Evolutionary conservation across 257 asterid species (phyloP).

Genomic region (Nicotiana knightiana): DNA sequence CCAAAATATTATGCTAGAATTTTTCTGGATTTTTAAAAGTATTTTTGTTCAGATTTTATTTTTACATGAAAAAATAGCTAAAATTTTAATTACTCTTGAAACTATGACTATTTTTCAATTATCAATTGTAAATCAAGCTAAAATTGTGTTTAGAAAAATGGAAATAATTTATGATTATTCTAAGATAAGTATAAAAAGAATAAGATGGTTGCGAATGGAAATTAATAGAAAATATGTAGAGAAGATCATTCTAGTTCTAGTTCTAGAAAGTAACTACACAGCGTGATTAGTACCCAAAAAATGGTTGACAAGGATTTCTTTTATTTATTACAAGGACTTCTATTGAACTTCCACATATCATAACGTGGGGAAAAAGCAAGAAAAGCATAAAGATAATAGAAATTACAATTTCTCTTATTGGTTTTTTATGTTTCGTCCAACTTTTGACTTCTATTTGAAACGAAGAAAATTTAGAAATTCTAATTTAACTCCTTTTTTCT

Average conservation of each 20-base stretch:
- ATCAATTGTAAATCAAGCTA: not conserved
- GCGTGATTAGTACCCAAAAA: not conserved
- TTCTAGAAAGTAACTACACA: not conserved
- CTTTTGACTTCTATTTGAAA: not conserved
- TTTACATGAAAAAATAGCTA: no score
- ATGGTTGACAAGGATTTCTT: not conserved
- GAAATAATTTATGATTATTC: not conserved
- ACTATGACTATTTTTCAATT: no score
- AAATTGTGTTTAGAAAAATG: not conserved
- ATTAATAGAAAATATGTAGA: not conserved
- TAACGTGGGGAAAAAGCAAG: not conserved
- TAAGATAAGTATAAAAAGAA: not conserved
- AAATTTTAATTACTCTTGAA: no score
- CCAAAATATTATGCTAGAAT: no score
- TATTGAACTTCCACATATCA: not conserved
- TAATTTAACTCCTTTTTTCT: not conserved
- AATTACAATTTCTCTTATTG: not conserved
- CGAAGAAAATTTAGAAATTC: not conserved
- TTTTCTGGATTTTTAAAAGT: no score
- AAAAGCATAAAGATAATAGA: no score
- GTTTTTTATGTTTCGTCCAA: not conserved
- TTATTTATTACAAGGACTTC: not conserved
- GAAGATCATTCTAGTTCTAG: not conserved
- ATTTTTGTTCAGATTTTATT: no score
- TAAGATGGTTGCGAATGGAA: not conserved